Base-by-base conservation (phyloP, 192 early-diverging fungal genomes). In the Backusella mclennaniae region DNA sequence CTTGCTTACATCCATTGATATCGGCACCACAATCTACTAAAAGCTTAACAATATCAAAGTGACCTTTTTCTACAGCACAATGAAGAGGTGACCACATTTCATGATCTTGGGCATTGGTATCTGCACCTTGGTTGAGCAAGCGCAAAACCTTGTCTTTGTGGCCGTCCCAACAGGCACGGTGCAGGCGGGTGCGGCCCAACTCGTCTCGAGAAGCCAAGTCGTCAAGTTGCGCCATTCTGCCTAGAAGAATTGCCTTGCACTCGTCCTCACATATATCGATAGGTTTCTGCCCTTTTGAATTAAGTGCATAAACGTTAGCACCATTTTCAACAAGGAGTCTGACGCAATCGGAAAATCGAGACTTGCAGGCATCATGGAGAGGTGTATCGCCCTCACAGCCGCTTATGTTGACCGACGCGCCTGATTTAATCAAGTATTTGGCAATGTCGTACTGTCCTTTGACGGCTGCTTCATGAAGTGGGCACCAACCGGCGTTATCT, bases 321-420 rank as follows among this genome's bases (percentile, higher is more conserved):
- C 90, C 90, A 15, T 77, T 74, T 6, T 83, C 71, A 4, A 90
- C 73, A 33, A 90, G 73, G 1, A 90, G 66, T 41, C 84, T 79
- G 3, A 88, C 84, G 67, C 80, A 82, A 33, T 86, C 85, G 6
- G 78, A 73, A 73, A 84, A 85, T 1, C 87, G 84, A 72, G 85
- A 84, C 29, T 80, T 80, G 59, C 84, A 84, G 8, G 90, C 89
- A n/a, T 91, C 92, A 69, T 93, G 92, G 19, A 93, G 78, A 9
- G 90, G 89, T 35, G 92, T 93, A 71, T 91, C 89, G 6, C 87
- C 89, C 31, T 87, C 90, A 79, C 88, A 89, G 2, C 90, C 90
- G 38, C 85, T 86, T 1, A 87, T 86, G 38, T 86, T 83, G 68
- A 88, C 84, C 3, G 86, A 82, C 1, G 87, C 92, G 2, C 90